phyloP scores from a whole-genome alignment of 257 asterid genomes.

The Solanum bulbocastanum region DNA sequence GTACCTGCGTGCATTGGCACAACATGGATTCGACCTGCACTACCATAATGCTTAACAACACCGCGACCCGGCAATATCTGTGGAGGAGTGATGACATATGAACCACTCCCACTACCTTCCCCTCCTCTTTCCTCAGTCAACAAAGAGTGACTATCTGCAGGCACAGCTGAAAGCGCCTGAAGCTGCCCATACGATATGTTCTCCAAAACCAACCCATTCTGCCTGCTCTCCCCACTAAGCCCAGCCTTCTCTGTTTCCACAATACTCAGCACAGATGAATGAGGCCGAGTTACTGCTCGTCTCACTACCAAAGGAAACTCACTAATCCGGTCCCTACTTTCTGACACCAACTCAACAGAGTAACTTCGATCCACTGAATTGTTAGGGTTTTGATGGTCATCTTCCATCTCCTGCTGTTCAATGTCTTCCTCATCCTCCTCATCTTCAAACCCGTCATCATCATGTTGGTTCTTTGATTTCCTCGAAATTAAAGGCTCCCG shows the following conservation, averaged over 20 bases:
- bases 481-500: slow-evolving; percentile 53
- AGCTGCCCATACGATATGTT: slow-evolving; percentile 89
- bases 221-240: slow-evolving; percentile 43
- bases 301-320: slow-evolving; percentile 65
- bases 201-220: slow-evolving; percentile 48
- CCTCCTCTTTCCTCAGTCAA: slow-evolving; percentile 35
- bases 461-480: slow-evolving; percentile 49
- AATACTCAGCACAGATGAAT: slow-evolving; percentile 54
- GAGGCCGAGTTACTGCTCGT: slow-evolving; percentile 64
- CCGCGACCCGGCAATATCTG: slow-evolving; percentile 69
- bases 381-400: slow-evolving; percentile 28
- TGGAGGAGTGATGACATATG: slow-evolving; percentile 74
- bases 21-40: slow-evolving; percentile 70
- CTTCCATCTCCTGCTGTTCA: slow-evolving; percentile 9
- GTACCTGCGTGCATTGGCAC: slow-evolving; percentile 90
- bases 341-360: slow-evolving; percentile 44
- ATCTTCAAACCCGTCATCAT: slow-evolving; percentile 68
- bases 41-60: slow-evolving; percentile 59
- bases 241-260: slow-evolving; percentile 66
- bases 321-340: slow-evolving; percentile 39
- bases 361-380: slow-evolving; percentile 21
- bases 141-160: slow-evolving; percentile 43
- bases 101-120: slow-evolving; percentile 49
- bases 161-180: slow-evolving; percentile 71
- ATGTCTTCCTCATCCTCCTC: slow-evolving; percentile 69